Evolutionary conservation across 352 stramenopile genomes (phyloP).

Genomic region (Phytophthora cryptogea): DNA sequence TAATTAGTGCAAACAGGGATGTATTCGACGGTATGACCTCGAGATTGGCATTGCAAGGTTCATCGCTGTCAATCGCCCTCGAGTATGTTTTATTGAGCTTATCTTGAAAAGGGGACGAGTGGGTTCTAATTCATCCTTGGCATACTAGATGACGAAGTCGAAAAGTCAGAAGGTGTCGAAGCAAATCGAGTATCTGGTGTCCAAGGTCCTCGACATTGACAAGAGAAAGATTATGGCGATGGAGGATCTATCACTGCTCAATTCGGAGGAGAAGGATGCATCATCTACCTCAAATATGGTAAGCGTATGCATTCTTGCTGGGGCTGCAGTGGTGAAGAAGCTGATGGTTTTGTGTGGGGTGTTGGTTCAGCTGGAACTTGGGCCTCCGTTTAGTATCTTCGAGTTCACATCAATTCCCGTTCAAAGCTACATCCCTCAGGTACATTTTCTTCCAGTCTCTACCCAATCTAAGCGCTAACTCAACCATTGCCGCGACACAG

Average conservation of each 20-base stretch:
- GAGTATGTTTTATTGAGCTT: constrained; percentile 34
- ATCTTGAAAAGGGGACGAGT: not conserved
- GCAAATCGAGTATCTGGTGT: constrained; percentile 73
- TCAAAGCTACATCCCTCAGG: constrained; percentile 76
- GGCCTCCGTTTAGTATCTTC: constrained; percentile 68
- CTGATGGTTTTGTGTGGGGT: too few species aligned
- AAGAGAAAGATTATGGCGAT: constrained; percentile 68
- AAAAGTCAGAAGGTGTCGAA: constrained; percentile 54
- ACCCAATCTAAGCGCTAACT: not conserved
- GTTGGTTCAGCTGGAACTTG: constrained; percentile 57
- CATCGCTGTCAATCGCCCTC: constrained; percentile 63
- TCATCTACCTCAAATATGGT: constrained; percentile 51
- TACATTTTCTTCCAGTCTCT: constrained; percentile 1
- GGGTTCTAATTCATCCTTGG: constrained; percentile 1
- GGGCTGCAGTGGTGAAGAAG: not conserved
- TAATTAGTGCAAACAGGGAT: constrained; percentile 38
- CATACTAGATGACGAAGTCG: constrained; percentile 48
- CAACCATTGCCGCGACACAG: constrained; percentile 7
- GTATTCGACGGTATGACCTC: constrained; percentile 73
- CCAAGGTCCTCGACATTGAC: constrained; percentile 65
- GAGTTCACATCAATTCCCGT: constrained; percentile 77
- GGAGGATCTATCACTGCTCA: constrained; percentile 73
- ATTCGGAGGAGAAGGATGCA: constrained; percentile 67
- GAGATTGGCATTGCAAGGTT: constrained; percentile 79
- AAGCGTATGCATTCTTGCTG: constrained; percentile 4